Evolutionary conservation across 2,329 filamentous ascomycete genomes (phyloP).

Genomic region (Leptographium procerum): DNA sequence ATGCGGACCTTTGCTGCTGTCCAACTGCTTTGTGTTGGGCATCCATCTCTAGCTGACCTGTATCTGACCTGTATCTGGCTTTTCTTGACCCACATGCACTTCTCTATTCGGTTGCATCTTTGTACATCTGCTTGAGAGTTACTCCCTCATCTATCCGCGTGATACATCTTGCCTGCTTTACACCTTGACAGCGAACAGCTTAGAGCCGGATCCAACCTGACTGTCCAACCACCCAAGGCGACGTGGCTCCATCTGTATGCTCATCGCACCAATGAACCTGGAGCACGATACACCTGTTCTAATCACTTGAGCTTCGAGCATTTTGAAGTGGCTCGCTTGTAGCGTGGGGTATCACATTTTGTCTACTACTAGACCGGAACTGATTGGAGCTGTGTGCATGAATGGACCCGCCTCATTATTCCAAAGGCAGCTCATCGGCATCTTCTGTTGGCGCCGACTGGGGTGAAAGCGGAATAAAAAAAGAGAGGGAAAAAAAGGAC

Average conservation of each 20-base stretch:
- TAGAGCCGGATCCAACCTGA: background rate
- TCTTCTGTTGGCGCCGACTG: conserved; percentile 1
- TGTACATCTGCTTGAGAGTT: background rate
- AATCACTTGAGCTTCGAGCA: conserved; percentile 22
- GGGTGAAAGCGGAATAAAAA: background rate
- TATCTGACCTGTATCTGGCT: background rate
- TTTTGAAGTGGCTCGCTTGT: conserved; percentile 14
- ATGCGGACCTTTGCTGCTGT: background rate
- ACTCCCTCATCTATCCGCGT: background rate
- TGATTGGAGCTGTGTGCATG: conserved; percentile 11
- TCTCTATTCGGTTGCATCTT: background rate
- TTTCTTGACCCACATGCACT: background rate
- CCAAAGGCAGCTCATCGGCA: background rate
- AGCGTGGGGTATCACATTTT: conserved; percentile 17
- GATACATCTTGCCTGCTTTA: background rate
- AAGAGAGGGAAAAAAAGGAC: background rate
- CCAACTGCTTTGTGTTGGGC: conserved; percentile 6
- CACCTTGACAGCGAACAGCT: background rate
- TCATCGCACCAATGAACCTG: conserved; percentile 20
- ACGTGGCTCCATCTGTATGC: conserved; percentile 28
- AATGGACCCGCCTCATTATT: conserved; percentile 6
- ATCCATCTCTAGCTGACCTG: background rate
- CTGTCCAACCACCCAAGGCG: conserved; percentile 11
- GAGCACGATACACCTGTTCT: conserved; percentile 18
- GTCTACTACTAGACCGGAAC: background rate